These are phyloP conservation scores for Neospora caninum DNA, from an alignment of 169 alveolate species.

Conservation along the genomic window DNA sequence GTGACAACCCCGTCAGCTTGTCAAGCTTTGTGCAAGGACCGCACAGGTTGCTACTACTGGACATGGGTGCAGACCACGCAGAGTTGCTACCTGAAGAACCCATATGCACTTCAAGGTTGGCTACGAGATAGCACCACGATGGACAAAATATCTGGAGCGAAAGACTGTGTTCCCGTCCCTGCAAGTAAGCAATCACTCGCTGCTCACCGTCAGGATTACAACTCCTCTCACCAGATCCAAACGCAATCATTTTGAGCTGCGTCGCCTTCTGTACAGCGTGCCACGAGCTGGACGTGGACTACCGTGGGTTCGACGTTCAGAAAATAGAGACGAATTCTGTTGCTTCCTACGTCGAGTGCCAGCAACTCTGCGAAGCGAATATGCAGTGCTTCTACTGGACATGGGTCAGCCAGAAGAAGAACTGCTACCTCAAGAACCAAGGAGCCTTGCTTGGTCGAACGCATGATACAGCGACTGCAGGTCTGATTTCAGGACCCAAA, in stretches of 20 bases:
- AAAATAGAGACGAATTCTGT: not conserved
- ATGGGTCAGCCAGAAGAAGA: conserved; percentile 13
- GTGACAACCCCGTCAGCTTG: not conserved
- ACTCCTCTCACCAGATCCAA: not conserved
- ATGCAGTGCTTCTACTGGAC: conserved; percentile 15
- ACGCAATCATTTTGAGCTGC: too few species aligned
- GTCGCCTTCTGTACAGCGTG: not conserved
- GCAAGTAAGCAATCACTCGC: not conserved
- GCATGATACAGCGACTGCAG: not conserved
- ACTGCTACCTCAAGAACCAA: conserved; percentile 15
- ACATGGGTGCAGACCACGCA: conserved; percentile 29
- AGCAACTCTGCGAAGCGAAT: not conserved
- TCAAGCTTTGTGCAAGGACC: not conserved
- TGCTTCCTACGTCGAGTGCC: not conserved
- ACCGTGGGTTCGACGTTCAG: not conserved
- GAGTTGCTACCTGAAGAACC: conserved; percentile 28
- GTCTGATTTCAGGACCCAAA: conserved; percentile 11
- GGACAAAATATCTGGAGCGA: conserved; percentile 44
- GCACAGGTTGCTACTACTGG: not conserved
- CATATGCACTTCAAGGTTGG: conserved; percentile 28
- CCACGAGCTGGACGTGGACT: conserved; percentile 18
- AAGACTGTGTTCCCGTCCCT: not conserved
- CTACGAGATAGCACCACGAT: not conserved
- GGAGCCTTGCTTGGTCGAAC: conserved; percentile 10
- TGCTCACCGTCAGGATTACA: not conserved